Base-by-base conservation (phyloP, 164 flowering plant genomes). In the Piper longum region DNA sequence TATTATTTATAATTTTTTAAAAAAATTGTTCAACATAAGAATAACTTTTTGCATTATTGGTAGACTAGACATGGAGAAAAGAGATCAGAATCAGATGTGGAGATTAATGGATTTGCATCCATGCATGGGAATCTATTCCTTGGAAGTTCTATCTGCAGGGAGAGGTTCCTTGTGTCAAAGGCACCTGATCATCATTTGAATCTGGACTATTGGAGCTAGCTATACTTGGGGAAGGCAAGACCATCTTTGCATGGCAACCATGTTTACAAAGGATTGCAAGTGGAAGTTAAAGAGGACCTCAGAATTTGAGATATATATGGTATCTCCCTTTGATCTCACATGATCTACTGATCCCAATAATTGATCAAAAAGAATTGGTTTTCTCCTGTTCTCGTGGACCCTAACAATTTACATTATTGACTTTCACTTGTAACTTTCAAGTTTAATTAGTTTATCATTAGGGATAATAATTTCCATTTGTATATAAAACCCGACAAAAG, bases 41-140 rank as follows among this genome's bases (percentile, higher is more conserved):
- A 26, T 26, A 26, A 26, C 67, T 61, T 43, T 48, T 62, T 54
- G 59, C 70, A 66, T 66, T 69, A 66, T 66, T 67, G 70, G 36
- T 26, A 26, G 36, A 26, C 36, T 26, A 26, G 36, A 26, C 36
- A 26, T 26, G 36, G 18, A 13, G 58, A 64, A 64, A 67, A 42
- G 14, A 45, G 57, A 26, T 26, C 36, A 8, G 62, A 69, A 64
- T 64, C 41, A 41, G 43, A 40, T 45, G n/a, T 64, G 43, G 43
- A 69, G 59, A 3, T 26, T 26, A 18, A 48, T 65, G 62, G 72
- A 65, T 65, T 74, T 43, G 56, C 14, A 43, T 62, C 40, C 48
- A 43, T 26, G 36, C 36, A 26, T 61, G 54, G 54, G 74, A 62
- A 68, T 68, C 68, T n/a, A 74, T 71, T 62, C 72, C 51, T 7